These are phyloP conservation scores for Raffaelea arxii DNA, from an alignment of 2,329 filamentous ascomycete species.

Conservation along the genomic window DNA sequence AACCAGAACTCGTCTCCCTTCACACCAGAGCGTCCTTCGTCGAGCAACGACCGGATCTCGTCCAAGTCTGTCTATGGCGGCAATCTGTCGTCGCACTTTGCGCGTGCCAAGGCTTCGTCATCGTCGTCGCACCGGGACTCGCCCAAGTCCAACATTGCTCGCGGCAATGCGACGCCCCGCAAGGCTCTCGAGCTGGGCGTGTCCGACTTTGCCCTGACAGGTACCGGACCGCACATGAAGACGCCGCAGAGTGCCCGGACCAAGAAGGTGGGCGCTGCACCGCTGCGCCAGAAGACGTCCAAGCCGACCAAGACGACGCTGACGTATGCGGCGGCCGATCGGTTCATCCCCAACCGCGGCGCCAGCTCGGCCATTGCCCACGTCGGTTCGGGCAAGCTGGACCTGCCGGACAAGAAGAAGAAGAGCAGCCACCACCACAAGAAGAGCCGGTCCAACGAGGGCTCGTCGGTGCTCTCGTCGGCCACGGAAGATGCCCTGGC, in stretches of 20 bases:
- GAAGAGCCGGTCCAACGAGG: slow-evolving; percentile 59
- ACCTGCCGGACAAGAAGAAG: slow-evolving; percentile 52
- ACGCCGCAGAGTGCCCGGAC: slow-evolving; percentile 49
- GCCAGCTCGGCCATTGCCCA: slow-evolving; percentile 84
- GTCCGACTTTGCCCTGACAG: slow-evolving; percentile 84
- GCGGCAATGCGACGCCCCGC: slow-evolving; percentile 63
- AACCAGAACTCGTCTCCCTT: slow-evolving; percentile 63
- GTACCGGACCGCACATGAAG: slow-evolving; percentile 58
- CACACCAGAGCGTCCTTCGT: slow-evolving; percentile 55
- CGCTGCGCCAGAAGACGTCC: slow-evolving; percentile 41
- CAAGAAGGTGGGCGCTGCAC: slow-evolving; percentile 48
- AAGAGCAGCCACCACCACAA: slow-evolving; percentile 58
- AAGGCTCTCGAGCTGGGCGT: slow-evolving; percentile 79
- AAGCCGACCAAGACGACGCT: slow-evolving; percentile 78
- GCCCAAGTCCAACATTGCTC: slow-evolving; percentile 92
- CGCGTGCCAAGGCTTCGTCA: slow-evolving; percentile 55
- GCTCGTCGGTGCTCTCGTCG: slow-evolving; percentile 65
- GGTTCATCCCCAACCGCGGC: slow-evolving; percentile 90
- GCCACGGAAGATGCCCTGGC: slow-evolving; percentile 72
- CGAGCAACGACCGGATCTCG: slow-evolving; percentile 40
- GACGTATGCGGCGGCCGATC: slow-evolving; percentile 71
- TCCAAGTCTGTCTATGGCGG: slow-evolving; percentile 70
- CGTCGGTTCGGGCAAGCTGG: slow-evolving; percentile 73
- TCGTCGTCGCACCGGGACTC: slow-evolving; percentile 70
- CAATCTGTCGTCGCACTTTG: slow-evolving; percentile 70